Evolutionary conservation across 805 yeast genomes (phyloP), one percentile per base, ranked within the genome.

Genomic region (Wickerhamiella azyma): DNA sequence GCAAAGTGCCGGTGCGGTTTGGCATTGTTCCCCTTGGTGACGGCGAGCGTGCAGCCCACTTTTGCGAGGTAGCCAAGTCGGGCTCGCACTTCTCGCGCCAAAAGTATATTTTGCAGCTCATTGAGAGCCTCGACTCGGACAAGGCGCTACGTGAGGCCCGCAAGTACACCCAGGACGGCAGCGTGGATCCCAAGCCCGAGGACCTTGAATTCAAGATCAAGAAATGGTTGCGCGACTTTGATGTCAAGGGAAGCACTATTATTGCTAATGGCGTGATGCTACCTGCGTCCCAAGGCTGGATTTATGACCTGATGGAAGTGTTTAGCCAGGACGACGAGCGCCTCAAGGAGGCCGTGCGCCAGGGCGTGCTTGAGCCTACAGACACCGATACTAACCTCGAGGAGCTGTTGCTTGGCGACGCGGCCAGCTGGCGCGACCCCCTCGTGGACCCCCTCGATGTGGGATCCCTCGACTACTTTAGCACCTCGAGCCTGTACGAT

Each of bases 1-100:
- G 74, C 37, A 75, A 76, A 1, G 69, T 82, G 14, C 84, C 95
- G 0, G 81, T 86, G 52, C 81, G 88, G 60, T 57, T 89, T 43
- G 98, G 96, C 6, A 51, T 89, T 2, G 66, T 89, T n/a, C 94
- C 97, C 0, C 48, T 81, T 2, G 53, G 50, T 5, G 48, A 50
- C 11, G 50, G 55, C 16, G 51, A 38, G 11, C 53, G 53, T 16
- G 58, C 59, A 41, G 49, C 46, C 17, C 28, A 43, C 9, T 42
- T 53, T 9, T 49, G 60, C 0, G 35, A 48, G 39, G 54, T 50
- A 32, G 53, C 49, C 48, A 49, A 32, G 36, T 37, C 32, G 3
- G 30, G 19, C 48, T 2, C 41, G 45, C 17, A 55, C 56, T 41
- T 49, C 9, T 50, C 53, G 9, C 50, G 54, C 26, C 52, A 51